phyloP scores from a whole-genome alignment of 805 yeast species.

The Pichia thaimueangensis region DNA sequence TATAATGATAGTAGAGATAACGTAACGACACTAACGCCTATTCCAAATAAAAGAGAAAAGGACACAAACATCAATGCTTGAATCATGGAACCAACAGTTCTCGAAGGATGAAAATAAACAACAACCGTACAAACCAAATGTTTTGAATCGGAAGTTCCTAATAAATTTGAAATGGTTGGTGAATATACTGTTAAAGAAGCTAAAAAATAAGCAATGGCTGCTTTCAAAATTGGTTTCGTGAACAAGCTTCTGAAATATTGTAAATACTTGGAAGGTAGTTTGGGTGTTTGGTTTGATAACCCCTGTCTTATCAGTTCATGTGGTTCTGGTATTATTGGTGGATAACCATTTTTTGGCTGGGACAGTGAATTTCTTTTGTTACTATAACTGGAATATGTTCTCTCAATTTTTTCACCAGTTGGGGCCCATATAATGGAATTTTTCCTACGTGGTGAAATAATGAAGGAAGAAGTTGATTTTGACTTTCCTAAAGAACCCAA shows the following conservation, averaged over 20 bases:
- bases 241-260: neutral
- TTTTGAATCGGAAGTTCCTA: slow-evolving; percentile 67
- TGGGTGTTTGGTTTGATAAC: neutral
- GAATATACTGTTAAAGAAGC: slow-evolving; percentile 71
- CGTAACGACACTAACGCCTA: slow-evolving; percentile 10
- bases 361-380: too few species aligned
- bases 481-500: slow-evolving; percentile 1
- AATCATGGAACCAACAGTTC: slow-evolving; percentile 75
- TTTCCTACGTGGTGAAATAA: slow-evolving; percentile 17
- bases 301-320: neutral
- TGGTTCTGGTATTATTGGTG: slow-evolving; percentile 7
- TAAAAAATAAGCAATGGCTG: slow-evolving; percentile 65
- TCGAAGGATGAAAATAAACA: slow-evolving; percentile 77
- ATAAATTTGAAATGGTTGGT: slow-evolving; percentile 38
- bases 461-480: slow-evolving; percentile 16
- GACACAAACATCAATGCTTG: slow-evolving; percentile 62
- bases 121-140: slow-evolving; percentile 79
- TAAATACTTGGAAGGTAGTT: too few species aligned
- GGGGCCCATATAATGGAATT: slow-evolving; percentile 40
- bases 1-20: slow-evolving; percentile 3
- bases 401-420: slow-evolving; percentile 34
- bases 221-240: slow-evolving; percentile 36
- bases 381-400: slow-evolving; percentile 26
- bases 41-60: slow-evolving; percentile 43
- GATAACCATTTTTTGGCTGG: too few species aligned